phyloP scores from a whole-genome alignment of 176 grass and related monocot species.

The Rhipidocladum racemiflorum region DNA sequence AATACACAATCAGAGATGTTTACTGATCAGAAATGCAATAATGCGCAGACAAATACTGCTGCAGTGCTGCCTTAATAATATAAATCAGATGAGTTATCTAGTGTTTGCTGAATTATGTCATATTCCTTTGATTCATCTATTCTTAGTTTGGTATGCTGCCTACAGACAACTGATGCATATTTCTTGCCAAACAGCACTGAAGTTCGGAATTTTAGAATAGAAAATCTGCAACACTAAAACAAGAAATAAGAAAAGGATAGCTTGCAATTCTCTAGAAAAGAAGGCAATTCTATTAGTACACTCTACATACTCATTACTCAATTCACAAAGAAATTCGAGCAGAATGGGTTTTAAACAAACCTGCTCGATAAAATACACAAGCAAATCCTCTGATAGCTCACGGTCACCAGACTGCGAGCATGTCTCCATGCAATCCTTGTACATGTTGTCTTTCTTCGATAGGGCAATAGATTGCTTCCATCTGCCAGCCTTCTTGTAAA shows the following conservation, averaged over 20 bases:
- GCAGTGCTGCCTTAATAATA: constrained; percentile 7
- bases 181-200: not conserved
- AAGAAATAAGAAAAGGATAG: not conserved
- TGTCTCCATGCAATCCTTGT: constrained; percentile 99
- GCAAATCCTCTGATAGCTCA: constrained; percentile 85
- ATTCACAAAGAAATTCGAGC: not conserved
- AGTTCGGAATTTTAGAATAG: not conserved
- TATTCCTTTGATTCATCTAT: not conserved
- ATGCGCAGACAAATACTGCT: not conserved
- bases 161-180: not conserved
- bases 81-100: not conserved
- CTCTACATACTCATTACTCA: not conserved
- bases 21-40: constrained; percentile 21
- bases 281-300: not conserved
- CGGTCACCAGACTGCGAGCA: constrained; percentile 93
- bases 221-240: not conserved
- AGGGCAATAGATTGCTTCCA: constrained; percentile 96
- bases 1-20: constrained; percentile 27
- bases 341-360: constrained; percentile 29
- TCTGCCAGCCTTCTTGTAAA: constrained; percentile 98
- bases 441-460: constrained; percentile 97
- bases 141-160: not conserved
- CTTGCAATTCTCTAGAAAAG: not conserved
- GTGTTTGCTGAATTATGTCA: not conserved
- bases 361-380: constrained; percentile 97